phyloP scores from a whole-genome alignment of 1,139 yeast genomes.

The Schizosaccharomyces versatilis region DNA sequence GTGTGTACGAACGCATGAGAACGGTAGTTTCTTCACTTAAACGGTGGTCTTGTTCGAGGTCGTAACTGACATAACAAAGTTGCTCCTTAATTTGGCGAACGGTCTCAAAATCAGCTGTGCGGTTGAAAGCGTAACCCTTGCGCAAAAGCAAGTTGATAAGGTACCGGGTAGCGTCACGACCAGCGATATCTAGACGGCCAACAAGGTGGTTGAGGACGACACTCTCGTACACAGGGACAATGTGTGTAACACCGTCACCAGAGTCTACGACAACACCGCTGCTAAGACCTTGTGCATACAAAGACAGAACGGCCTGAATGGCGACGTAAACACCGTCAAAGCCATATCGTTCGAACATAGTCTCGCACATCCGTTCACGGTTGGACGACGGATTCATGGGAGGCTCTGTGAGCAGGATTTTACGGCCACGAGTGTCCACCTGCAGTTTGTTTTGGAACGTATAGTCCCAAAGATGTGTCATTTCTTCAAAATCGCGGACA shows the following conservation, averaged over 20 bases:
- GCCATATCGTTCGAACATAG: conserved; percentile 88
- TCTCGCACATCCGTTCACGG: conserved; percentile 84
- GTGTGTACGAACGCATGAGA: conserved; percentile 56
- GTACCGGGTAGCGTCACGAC: conserved; percentile 91
- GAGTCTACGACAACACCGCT: conserved; percentile 98
- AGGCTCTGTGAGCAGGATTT: conserved; percentile 80
- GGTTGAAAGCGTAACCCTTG: conserved; percentile 91
- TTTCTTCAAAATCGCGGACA: conserved; percentile 92
- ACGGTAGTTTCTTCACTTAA: conserved; percentile 86
- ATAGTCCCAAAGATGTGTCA: conserved; percentile 96
- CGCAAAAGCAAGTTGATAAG: conserved; percentile 73
- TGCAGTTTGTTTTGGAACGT: conserved; percentile 84
- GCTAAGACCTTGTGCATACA: conserved; percentile 72
- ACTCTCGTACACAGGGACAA: conserved; percentile 92
- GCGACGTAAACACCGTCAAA: conserved; percentile 96
- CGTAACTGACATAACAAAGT: conserved; percentile 84
- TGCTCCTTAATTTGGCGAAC: conserved; percentile 95
- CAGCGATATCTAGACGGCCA: conserved; percentile 84
- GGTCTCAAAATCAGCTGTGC: conserved; percentile 96
- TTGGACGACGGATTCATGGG: conserved; percentile 93
- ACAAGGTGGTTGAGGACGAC: conserved; percentile 87
- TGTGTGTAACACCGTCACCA: conserved; percentile 86
- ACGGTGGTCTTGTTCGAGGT: conserved; percentile 68
- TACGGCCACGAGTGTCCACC: conserved; percentile 50
- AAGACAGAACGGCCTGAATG: conserved; percentile 89